Base-by-base conservation (phyloP, 352 stramenopile species). In the Peronosclerospora sorghi region DNA sequence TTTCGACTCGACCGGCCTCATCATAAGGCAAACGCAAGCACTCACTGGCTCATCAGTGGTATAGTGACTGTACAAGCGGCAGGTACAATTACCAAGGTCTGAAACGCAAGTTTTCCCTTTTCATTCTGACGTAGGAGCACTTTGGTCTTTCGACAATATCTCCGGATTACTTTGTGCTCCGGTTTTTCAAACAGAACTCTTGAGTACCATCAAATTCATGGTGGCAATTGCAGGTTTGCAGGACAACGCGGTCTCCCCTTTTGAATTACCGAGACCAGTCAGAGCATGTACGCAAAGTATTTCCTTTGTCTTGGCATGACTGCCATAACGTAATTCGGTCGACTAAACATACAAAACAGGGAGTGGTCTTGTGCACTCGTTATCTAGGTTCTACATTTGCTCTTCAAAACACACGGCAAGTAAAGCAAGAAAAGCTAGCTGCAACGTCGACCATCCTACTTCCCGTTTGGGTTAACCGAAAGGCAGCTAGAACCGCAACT, bases 201-300 rank as follows among this genome's bases (percentile, higher is more conserved):
- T 47, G 18, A 2, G 15, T 36, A 13, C 40, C 52, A 10, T 48
- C 51, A 34, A 56, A 68, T 7, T 45, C 56, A 5, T 90, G 74
- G 74, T 87, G 24, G 54, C 85, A 26, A 59, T 90, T 35, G 75
- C 68, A n/a, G 75, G 87, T 50, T 46, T 90, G 9, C 37, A 83
- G 28, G 66, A 82, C 42, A 56, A 52, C 39, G 54, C 59, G 6
- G 51, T 56, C 5, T 77, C 72, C 12, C 79, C 68, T 1, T 86
- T 90, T 59, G 78, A 73, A 6, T 70, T 67, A 23, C 87, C 74
- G 78, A 83, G 73, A 21, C 74, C 74, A 5, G 56, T 76, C 20
- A 75, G 69, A 41, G 48, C 62, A 35, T 73, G 77, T 8, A 58
- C 76, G 1, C 60, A 66, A 14, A 57, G 65, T 41, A 50, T 56